Evolutionary conservation across 2,329 filamentous ascomycete genomes (phyloP).

Genomic region (Fusarium lyarnte): DNA sequence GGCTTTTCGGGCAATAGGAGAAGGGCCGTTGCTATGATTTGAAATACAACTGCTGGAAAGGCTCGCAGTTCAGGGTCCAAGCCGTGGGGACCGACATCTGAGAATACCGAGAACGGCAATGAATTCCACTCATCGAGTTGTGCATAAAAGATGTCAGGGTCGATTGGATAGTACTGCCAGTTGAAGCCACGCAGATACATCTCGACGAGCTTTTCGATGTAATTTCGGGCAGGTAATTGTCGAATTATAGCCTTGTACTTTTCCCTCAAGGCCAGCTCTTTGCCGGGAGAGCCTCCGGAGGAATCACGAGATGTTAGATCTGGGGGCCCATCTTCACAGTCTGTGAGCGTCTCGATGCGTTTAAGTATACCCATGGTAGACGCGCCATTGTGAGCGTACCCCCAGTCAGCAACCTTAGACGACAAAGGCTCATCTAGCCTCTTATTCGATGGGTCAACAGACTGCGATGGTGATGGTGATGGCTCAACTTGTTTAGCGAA

Average conservation of each 20-base stretch:
- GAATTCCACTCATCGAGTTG: constrained; percentile 65
- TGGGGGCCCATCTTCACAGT: constrained; percentile 39
- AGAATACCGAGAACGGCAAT: constrained; percentile 61
- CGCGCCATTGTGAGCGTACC: constrained; percentile 61
- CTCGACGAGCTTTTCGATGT: constrained; percentile 63
- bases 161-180: constrained; percentile 66
- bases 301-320: background rate
- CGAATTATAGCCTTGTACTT: constrained; percentile 68
- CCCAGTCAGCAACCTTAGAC: constrained; percentile 60
- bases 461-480: background rate
- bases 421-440: constrained; percentile 47
- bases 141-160: constrained; percentile 60
- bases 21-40: constrained; percentile 64
- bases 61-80: constrained; percentile 62
- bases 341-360: constrained; percentile 59
- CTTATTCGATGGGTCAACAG: background rate
- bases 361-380: constrained; percentile 65
- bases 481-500: background rate
- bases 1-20: constrained; percentile 60
- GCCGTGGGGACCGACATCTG: constrained; percentile 59
- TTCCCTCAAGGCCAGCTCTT: constrained; percentile 56
- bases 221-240: constrained; percentile 63
- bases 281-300: constrained; percentile 34
- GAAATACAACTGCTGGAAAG: constrained; percentile 69
- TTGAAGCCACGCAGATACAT: constrained; percentile 68